Conservation (phyloP, 495 filamentous ascomycete species). For the Penicillium chermesinum region DNA sequence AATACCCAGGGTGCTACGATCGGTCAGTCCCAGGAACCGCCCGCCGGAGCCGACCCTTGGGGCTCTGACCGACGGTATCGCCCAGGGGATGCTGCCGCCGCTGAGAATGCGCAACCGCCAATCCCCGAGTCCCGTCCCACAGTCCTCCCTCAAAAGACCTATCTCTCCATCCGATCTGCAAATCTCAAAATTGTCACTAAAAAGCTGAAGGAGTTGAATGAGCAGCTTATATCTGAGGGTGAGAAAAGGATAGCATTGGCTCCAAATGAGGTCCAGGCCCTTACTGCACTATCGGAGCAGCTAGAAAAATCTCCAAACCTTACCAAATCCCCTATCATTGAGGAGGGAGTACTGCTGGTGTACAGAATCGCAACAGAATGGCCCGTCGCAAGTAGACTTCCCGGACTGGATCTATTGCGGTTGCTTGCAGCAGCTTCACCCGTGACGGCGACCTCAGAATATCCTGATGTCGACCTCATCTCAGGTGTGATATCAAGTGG, state of each 20-base stretch:
- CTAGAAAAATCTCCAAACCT: conserved; percentile 48
- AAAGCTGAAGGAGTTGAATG: conserved; percentile 69
- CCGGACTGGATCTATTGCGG: conserved; percentile 80
- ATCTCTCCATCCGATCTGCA: conserved; percentile 64
- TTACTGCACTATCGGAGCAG: conserved; percentile 50
- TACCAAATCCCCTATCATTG: conserved; percentile 31
- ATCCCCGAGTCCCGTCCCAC: conserved; percentile 48
- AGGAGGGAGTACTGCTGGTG: conserved; percentile 51
- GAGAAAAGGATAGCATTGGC: conserved; percentile 70
- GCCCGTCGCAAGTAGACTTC: conserved; percentile 72
- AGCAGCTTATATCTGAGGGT: conserved; percentile 57
- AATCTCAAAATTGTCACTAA: conserved; percentile 61
- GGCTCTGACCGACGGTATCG: conserved; percentile 72
- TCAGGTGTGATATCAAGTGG: conserved; percentile 42
- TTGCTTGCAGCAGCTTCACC: conserved; percentile 65
- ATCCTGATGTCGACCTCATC: conserved; percentile 49
- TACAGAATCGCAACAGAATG: conserved; percentile 66
- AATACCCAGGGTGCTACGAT: conserved; percentile 85
- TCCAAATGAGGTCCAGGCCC: conserved; percentile 56
- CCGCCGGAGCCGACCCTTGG: conserved; percentile 61
- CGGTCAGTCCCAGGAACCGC: conserved; percentile 50
- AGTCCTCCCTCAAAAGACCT: conserved; percentile 74
- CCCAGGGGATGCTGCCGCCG: conserved; percentile 55
- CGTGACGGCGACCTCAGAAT: conserved; percentile 53
- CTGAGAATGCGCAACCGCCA: conserved; percentile 23